Percentiles rank a stretch among this genome's conserved stretches.
Conservation (phyloP, 2,329 filamentous ascomycete species). For the Chrysosporium keratinophilum region DNA sequence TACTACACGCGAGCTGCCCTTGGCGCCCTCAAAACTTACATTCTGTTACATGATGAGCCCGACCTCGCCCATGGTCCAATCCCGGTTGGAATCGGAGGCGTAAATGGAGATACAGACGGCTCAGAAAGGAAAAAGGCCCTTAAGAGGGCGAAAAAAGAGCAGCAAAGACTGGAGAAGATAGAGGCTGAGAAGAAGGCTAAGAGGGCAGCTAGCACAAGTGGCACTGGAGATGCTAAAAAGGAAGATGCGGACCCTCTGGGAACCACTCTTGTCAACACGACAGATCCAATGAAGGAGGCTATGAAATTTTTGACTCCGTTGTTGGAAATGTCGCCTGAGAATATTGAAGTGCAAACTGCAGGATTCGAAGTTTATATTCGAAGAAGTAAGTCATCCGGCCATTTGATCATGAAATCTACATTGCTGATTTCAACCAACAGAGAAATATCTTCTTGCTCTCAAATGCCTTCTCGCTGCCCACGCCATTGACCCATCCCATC, state of each 20-base stretch:
- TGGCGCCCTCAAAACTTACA: constrained; percentile 68
- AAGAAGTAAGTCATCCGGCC: constrained; percentile 52
- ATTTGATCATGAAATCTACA: not conserved
- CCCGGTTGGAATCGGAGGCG: constrained; percentile 47
- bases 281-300: constrained; percentile 72
- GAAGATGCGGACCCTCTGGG: constrained; percentile 84
- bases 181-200: constrained; percentile 80
- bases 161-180: constrained; percentile 61
- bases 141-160: constrained; percentile 82
- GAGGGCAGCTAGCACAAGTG: constrained; percentile 56
- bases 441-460: constrained; percentile 77
- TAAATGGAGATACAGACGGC: constrained; percentile 44
- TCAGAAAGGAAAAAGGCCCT: constrained; percentile 73
- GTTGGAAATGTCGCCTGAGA: constrained; percentile 70
- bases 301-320: constrained; percentile 77
- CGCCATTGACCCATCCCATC: constrained; percentile 56
- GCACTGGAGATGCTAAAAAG: constrained; percentile 58
- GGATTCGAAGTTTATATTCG: constrained; percentile 87
- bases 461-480: constrained; percentile 70
- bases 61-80: constrained; percentile 50
- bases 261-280: constrained; percentile 65
- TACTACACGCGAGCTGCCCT: constrained; percentile 81
- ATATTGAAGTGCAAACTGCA: constrained; percentile 67
- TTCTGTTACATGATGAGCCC: constrained; percentile 67
- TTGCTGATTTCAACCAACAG: constrained; percentile 35